Conservation (phyloP, 1,139 yeast species). For the Pneumocystis canis region DNA sequence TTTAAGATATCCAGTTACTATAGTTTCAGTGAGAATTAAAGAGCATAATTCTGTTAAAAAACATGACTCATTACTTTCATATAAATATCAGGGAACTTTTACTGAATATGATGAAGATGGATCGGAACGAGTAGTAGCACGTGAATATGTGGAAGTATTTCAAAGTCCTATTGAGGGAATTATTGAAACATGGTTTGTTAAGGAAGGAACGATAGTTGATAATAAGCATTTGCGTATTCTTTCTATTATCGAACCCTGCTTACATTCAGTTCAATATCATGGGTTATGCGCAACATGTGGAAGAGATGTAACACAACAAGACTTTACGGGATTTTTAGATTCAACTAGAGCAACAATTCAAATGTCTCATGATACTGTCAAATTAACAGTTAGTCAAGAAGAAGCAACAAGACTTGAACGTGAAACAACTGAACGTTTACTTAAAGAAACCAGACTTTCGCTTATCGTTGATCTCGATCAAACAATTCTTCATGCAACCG, state of each 20-base stretch:
- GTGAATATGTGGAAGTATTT: slow-evolving; percentile 36
- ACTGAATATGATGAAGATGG: slow-evolving; percentile 18
- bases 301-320: slow-evolving; percentile 37
- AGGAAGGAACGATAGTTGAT: slow-evolving; percentile 41
- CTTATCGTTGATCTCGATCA: slow-evolving; percentile 94
- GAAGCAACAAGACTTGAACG: slow-evolving; percentile 82
- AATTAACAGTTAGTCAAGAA: slow-evolving; percentile 60
- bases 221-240: slow-evolving; percentile 29
- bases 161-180: slow-evolving; percentile 76
- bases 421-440: slow-evolving; percentile 45
- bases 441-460: slow-evolving; percentile 53
- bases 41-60: slow-evolving; percentile 36
- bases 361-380: slow-evolving; percentile 84
- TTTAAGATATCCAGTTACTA: slow-evolving; percentile 55
- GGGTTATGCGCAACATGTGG: slow-evolving; percentile 95
- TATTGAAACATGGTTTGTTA: slow-evolving; percentile 37
- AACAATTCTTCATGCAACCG: slow-evolving; percentile 94
- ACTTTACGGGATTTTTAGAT: slow-evolving; percentile 59
- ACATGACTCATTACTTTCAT: slow-evolving; percentile 44
- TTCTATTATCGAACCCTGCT: slow-evolving; percentile 62
- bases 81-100: slow-evolving; percentile 43
- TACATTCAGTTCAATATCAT: slow-evolving; percentile 89
- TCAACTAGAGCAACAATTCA: slow-evolving; percentile 70
- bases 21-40: slow-evolving; percentile 35
- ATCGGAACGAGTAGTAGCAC: slow-evolving; percentile 20